Base-by-base conservation (phyloP, 2,329 filamentous ascomycete genomes). In the Sporothrix dimorphospora region DNA sequence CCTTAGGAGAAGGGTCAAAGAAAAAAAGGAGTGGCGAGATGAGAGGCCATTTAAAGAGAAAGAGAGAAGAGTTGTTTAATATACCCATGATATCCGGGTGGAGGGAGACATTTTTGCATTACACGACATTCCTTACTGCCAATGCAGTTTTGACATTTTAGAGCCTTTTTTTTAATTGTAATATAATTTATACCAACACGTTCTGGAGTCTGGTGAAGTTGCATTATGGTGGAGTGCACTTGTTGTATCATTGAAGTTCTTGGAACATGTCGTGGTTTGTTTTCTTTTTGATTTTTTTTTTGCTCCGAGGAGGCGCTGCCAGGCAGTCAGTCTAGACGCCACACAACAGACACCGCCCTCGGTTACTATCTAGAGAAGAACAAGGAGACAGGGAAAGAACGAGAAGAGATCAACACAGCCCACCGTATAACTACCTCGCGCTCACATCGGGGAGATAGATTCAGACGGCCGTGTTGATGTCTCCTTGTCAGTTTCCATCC, bases 241-340 rank as follows among this genome's bases (percentile, higher is more conserved):
- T 47, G 16, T 16, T 7, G 3, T 49, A 2, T 49, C 4, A 19
- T 49, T 19, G 7, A n/a, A 1, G 3, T 49, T 4, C 3, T n/a
- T 49, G 19, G 1, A 19, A n/a, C n/a, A n/a, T 12, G 42, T 6
- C 14, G 40, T 65, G n/a, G n/a, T 65, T 66, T 27, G 40, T 49
- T 66, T 66, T 47, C 19, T 42, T 34, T 66, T 66, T 66, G 12
- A 30, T 47, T 47, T 66, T 45, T 66, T 47, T 66, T 47, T 66
- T 49, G 40, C 38, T 42, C n/a, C 57, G 2, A 63, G 57, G 6
- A 24, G 19, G n/a, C 1, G 8, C 2, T 63, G 57, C 57, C 57
- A 63, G 57, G 57, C 57, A 63, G 57, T 16, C 57, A 63, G 57
- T 63, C 57, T 24, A 63, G 57, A 63, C 57, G 57, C 57, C 57